These are phyloP conservation scores for Linnemannia schmuckeri DNA, from an alignment of 192 early-diverging fungal genomes.

Conservation along the genomic window DNA sequence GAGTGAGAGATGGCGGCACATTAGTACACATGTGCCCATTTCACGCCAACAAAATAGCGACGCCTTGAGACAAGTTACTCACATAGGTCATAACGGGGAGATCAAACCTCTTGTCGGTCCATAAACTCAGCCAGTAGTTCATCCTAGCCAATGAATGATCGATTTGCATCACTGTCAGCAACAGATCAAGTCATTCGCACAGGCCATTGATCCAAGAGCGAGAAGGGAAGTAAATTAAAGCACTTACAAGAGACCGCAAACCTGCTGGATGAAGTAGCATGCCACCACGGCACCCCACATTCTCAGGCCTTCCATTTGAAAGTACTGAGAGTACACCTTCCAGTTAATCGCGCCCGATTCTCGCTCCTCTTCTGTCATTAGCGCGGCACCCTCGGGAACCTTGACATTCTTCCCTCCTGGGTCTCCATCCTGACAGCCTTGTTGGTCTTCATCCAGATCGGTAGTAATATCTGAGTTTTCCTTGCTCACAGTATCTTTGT, in stretches of 20 bases:
- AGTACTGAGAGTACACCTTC: constrained; percentile 16
- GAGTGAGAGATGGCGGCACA: neutral
- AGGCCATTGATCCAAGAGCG: neutral
- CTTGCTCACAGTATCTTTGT: neutral
- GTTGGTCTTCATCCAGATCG: neutral
- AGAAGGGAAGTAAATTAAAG: neutral
- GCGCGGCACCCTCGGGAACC: constrained; percentile 26
- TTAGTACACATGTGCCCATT: too few relatives aligned
- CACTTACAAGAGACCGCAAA: constrained; percentile 17
- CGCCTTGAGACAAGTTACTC: constrained; percentile 7
- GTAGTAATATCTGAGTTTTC: neutral
- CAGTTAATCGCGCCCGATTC: constrained; percentile 7
- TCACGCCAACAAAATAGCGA: too few relatives aligned
- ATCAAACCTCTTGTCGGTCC: constrained; percentile 12
- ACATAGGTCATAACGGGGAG: constrained; percentile 12
- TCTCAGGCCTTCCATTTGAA: neutral
- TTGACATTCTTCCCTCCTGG: neutral
- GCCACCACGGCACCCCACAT: constrained; percentile 2
- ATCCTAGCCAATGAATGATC: neutral
- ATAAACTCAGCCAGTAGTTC: constrained; percentile 38
- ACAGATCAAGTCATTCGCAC: neutral
- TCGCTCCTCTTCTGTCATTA: constrained; percentile 19
- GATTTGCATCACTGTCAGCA: neutral
- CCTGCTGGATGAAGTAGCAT: constrained; percentile 12
- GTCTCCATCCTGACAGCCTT: neutral